phyloP scores from a whole-genome alignment of 148 eudicot genomes.

The Vaccinium macrocarpon region DNA sequence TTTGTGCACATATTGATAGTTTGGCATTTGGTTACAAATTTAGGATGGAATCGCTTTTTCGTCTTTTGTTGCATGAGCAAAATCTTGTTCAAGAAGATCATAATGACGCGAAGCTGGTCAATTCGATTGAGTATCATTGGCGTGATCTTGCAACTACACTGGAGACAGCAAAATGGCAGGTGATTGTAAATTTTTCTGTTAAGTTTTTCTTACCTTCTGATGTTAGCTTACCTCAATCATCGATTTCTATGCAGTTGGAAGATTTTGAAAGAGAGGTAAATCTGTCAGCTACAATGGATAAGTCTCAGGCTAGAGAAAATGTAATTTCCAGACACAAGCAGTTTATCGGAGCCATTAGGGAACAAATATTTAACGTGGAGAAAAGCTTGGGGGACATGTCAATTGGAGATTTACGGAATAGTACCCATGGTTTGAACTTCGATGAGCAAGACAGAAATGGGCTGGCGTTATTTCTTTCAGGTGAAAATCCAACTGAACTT shows the following conservation, averaged over 20 bases:
- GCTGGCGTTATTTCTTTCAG: constrained; percentile 36
- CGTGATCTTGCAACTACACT: constrained; percentile 39
- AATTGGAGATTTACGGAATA: constrained; percentile 19
- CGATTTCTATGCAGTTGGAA: constrained; percentile 26
- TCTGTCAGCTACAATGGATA: constrained; percentile 25
- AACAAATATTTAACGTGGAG: constrained; percentile 28
- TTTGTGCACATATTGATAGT: background rate
- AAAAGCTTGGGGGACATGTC: constrained; percentile 24
- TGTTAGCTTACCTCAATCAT: constrained; percentile 3
- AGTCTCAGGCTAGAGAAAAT: constrained; percentile 31
- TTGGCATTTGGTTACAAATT: background rate
- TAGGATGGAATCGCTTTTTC: constrained; percentile 40
- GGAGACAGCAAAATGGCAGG: constrained; percentile 49
- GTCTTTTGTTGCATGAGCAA: constrained; percentile 34
- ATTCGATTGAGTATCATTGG: constrained; percentile 25
- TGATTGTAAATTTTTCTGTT: constrained; percentile 3
- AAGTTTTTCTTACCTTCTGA: background rate
- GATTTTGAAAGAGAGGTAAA: constrained; percentile 41
- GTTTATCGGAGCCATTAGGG: constrained; percentile 35
- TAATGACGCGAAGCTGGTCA: constrained; percentile 23
- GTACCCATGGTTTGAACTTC: constrained; percentile 14
- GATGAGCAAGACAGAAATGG: constrained; percentile 36
- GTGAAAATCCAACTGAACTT: constrained; percentile 21
- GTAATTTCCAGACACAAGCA: constrained; percentile 31
- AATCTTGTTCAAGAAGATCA: constrained; percentile 29